Percentiles rank a stretch among this genome's conserved stretches.
These are phyloP conservation scores for Colletotrichum zoysiae DNA, from an alignment of 2,329 filamentous ascomycete species.

Conservation along the genomic window DNA sequence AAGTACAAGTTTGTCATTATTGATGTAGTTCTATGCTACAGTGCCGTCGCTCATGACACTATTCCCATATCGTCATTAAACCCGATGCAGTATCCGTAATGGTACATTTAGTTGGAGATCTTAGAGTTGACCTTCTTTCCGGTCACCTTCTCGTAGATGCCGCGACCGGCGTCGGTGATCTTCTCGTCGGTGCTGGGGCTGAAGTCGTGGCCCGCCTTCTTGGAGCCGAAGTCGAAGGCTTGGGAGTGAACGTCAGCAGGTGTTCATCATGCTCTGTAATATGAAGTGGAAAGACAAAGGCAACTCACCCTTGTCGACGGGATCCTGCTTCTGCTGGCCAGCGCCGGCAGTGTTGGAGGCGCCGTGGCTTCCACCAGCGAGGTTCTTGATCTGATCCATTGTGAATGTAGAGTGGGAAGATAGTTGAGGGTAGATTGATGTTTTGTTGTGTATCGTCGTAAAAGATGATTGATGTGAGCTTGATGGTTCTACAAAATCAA, in stretches of 20 bases:
- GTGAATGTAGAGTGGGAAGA: not conserved
- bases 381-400: conserved; percentile 38
- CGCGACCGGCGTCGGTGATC: conserved; percentile 54
- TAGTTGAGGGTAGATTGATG: too few relatives aligned
- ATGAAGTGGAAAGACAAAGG: too few relatives aligned
- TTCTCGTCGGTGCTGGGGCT: conserved; percentile 53
- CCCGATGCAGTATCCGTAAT: too few relatives aligned
- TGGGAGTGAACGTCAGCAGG: conserved; percentile 23
- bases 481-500: not conserved
- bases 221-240: conserved; percentile 50
- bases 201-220: conserved; percentile 54
- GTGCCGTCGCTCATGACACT: not conserved
- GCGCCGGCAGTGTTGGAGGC: conserved; percentile 16
- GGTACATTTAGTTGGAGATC: conserved; percentile 51
- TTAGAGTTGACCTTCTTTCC: conserved; percentile 50
- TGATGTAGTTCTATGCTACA: not conserved
- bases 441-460: not conserved
- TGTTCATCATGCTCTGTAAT: not conserved
- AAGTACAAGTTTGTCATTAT: not conserved
- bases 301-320: conserved; percentile 54
- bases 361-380: conserved; percentile 10
- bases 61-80: not conserved
- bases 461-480: not conserved
- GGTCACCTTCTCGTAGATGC: conserved; percentile 52
- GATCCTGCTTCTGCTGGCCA: conserved; percentile 48